Conservation (phyloP, 1,284 basidiomycete genomes). For the Thecaphora frezii region DNA sequence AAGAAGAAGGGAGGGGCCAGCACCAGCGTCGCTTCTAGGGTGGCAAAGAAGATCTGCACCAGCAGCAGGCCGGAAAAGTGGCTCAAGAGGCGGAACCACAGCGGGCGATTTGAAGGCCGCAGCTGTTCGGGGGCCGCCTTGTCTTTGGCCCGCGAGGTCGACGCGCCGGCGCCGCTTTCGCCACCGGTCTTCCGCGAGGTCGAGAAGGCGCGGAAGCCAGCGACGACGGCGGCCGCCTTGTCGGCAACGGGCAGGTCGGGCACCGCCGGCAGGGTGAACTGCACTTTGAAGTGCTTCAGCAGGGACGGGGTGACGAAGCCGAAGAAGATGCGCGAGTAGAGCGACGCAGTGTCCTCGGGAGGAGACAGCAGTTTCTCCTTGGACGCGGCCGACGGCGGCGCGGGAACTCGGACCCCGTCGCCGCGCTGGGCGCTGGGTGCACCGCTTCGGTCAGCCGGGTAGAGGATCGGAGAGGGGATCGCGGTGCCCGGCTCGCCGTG, state of each 20-base stretch:
- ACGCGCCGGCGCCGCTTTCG: not conserved
- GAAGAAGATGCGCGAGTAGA: conserved; percentile 49
- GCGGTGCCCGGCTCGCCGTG: conserved; percentile 47
- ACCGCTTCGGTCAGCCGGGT: conserved; percentile 7
- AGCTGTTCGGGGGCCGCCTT: conserved; percentile 38
- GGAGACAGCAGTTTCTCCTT: conserved; percentile 27
- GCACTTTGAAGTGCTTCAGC: conserved; percentile 60
- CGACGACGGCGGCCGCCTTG: conserved; percentile 60
- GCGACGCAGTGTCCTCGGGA: conserved; percentile 51
- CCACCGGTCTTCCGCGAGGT: conserved; percentile 6
- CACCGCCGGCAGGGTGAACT: conserved; percentile 61
- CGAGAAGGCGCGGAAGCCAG: conserved; percentile 48
- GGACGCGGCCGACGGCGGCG: not conserved
- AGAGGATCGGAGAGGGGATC: conserved; percentile 45
- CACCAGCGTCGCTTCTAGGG: conserved; percentile 61
- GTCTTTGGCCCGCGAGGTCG: conserved; percentile 2
- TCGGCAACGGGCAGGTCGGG: conserved; percentile 64
- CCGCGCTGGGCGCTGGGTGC: not conserved
- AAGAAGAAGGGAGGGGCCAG: conserved; percentile 63
- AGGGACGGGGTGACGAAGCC: conserved; percentile 58
- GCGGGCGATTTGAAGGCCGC: conserved; percentile 41
- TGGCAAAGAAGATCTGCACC: conserved; percentile 60
- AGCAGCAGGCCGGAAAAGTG: conserved; percentile 58
- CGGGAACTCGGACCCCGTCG: not conserved
- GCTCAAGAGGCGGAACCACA: conserved; percentile 59